Evolutionary conservation across 805 yeast genomes (phyloP), one percentile per base, ranked within the genome.

Genomic region (Deakozyma indianensis): DNA sequence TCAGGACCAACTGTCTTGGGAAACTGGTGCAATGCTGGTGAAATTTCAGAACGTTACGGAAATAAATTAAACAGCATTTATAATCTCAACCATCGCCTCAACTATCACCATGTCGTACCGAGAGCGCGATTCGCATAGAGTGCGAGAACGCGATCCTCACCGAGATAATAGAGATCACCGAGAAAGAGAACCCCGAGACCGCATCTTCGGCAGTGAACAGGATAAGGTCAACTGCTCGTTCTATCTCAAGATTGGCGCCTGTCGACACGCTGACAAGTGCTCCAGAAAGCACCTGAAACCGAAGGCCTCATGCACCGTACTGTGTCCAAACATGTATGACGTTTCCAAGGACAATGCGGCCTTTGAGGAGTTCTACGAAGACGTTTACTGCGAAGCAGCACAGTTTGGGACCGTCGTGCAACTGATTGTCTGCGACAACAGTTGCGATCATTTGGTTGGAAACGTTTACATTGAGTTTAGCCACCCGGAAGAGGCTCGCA

Each of bases 191-290:
- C n/a, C n/a, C n/a, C n/a, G n/a, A n/a, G n/a, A n/a, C n/a, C n/a
- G n/a, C n/a, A n/a, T 9, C 14, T n/a, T n/a, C 16, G 38, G 38
- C 38, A 32, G 5, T n/a, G 38, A 32, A n/a, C 18, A 11, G 38
- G 38, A 32, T n/a, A 32, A n/a, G 16, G 18, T 32, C 18, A 32
- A 32, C 38, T 32, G 38, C 38, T 32, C 38, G 7, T 87, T 87
- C 58, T 86, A 78, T 57, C 68, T 72, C 50, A 84, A 81, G 58
- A 83, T 86, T 24, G 97, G 97, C 0, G 94, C 95, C 0, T 88
- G 97, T 56, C 70, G 96, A 48, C 96, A 88, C 60, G 96, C 96
- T 0, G 87, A 80, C 48, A 80, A 80, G 54, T 88, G 97, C 56
- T 78, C 86, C 5, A 68, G 90, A 54, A 71, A 71, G 47, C 70